Evolutionary conservation across 768 basidiomycete genomes (phyloP).

Genomic region (Suillus weaverae): DNA sequence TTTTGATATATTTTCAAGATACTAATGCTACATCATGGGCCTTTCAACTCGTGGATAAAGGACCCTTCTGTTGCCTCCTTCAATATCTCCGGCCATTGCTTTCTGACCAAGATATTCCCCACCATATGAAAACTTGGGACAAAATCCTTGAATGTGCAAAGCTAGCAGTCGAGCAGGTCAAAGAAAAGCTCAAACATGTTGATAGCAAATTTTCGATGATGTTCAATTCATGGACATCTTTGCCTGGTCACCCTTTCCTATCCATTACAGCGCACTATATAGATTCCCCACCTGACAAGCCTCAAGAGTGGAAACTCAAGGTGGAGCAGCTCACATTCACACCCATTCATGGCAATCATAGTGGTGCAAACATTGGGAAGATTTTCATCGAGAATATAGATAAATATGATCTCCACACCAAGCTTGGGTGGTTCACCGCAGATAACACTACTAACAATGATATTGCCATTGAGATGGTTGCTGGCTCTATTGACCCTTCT

Average conservation of each 20-base stretch:
- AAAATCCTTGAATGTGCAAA: too few species aligned
- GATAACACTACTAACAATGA: conserved; percentile 18
- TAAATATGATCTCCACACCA: conserved; percentile 3
- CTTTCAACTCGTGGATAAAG: conserved; percentile 1
- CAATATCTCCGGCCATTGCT: neutral
- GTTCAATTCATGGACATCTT: conserved; percentile 18
- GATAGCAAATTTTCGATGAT: conserved; percentile 7
- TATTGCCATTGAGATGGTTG: conserved; percentile 8
- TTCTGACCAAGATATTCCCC: too few species aligned
- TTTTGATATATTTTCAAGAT: neutral
- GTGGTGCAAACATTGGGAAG: too few species aligned
- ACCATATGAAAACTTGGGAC: too few species aligned
- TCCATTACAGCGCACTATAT: too few species aligned
- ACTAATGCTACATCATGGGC: neutral
- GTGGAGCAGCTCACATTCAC: too few species aligned
- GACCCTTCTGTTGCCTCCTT: neutral
- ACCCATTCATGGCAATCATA: too few species aligned
- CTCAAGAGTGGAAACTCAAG: too few species aligned
- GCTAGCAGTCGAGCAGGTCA: too few species aligned
- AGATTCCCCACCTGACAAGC: too few species aligned
- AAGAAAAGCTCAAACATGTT: too few species aligned
- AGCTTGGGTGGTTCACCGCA: conserved; percentile 8
- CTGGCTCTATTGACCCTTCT: neutral
- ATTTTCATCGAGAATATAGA: too few species aligned
- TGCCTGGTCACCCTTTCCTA: neutral